phyloP scores from a whole-genome alignment of 257 asterid species.

The Knoxia roxburghii region DNA sequence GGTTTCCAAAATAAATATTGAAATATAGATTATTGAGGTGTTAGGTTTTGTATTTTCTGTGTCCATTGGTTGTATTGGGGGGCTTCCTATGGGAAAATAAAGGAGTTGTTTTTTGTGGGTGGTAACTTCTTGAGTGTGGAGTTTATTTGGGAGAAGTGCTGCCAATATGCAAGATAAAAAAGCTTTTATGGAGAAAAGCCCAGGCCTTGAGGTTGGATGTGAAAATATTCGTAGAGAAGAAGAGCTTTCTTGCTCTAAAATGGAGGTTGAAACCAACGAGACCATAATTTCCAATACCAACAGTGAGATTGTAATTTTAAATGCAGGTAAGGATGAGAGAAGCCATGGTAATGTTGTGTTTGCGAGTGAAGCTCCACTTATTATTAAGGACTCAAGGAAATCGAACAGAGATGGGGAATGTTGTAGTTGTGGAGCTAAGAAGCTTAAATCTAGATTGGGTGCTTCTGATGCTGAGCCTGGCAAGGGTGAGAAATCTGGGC shows the following conservation, averaged over 20 bases:
- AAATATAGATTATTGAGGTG: too few relatives aligned
- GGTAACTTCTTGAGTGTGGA: constrained; percentile 9
- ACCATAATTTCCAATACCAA: constrained; percentile 20
- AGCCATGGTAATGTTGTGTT: constrained; percentile 59
- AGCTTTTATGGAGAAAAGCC: constrained; percentile 16
- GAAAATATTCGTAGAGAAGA: constrained; percentile 10
- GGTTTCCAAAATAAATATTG: too few relatives aligned
- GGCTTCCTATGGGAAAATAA: constrained; percentile 1
- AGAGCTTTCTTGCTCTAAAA: constrained; percentile 40
- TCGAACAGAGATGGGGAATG: constrained; percentile 34
- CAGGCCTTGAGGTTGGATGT: constrained; percentile 15
- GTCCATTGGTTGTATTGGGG: constrained; percentile 1
- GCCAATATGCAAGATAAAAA: constrained; percentile 27
- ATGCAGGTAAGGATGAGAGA: constrained; percentile 43
- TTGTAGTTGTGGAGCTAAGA: constrained; percentile 79
- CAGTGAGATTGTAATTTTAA: constrained; percentile 30
- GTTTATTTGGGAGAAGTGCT: neutral
- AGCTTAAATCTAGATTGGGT: constrained; percentile 60
- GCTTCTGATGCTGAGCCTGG: constrained; percentile 56
- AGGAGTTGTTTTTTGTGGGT: neutral
- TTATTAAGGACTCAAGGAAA: constrained; percentile 38
- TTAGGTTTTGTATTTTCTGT: neutral
- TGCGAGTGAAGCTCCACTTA: constrained; percentile 68
- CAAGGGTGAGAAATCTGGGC: constrained; percentile 40
- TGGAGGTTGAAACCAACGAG: constrained; percentile 56